phyloP scores from a whole-genome alignment of 2,329 filamentous ascomycete species.

The Ceratocystis variospora region DNA sequence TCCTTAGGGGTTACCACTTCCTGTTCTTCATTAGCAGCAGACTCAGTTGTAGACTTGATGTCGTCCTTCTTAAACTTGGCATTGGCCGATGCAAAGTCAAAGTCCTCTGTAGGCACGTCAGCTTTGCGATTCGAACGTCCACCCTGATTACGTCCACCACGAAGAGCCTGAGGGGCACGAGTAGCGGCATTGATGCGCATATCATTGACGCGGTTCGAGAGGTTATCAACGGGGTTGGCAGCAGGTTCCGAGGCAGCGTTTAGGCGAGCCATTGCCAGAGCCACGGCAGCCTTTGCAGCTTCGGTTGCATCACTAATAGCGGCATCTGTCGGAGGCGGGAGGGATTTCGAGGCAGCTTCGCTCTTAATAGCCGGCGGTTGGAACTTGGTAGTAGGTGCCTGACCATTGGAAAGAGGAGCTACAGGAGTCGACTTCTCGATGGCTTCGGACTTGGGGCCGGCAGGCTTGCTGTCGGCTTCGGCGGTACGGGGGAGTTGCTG shows the following conservation, averaged over 20 bases:
- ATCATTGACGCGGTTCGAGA: slow-evolving; percentile 61
- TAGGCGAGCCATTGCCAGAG: slow-evolving; percentile 65
- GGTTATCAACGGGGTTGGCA: slow-evolving; percentile 48
- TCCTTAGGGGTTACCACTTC: slow-evolving; percentile 45
- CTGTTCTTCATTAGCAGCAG: slow-evolving; percentile 36
- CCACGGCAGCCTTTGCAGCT: slow-evolving; percentile 63
- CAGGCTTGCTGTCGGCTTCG: slow-evolving; percentile 19
- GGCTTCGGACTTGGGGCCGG: slow-evolving; percentile 30
- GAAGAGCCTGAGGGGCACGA: slow-evolving; percentile 37
- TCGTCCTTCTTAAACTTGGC: slow-evolving; percentile 35
- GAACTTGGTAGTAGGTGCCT: slow-evolving; percentile 27
- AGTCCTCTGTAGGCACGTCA: slow-evolving; percentile 80
- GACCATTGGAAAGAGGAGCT: slow-evolving; percentile 22
- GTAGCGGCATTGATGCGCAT: slow-evolving; percentile 53
- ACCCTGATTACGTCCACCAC: slow-evolving; percentile 27
- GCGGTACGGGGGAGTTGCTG: background rate
- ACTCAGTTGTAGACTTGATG: slow-evolving; percentile 3
- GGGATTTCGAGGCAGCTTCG: slow-evolving; percentile 26
- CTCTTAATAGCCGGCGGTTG: slow-evolving; percentile 23
- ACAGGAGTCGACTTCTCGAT: slow-evolving; percentile 24
- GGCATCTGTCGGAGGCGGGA: slow-evolving; percentile 27
- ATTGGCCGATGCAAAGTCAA: slow-evolving; percentile 60
- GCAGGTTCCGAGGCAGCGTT: slow-evolving; percentile 27
- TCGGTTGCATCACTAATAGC: slow-evolving; percentile 54
- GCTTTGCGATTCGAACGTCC: slow-evolving; percentile 49